These are phyloP conservation scores for Zanthoxylum bungeanum DNA, from an alignment of 345 rosid species.

Conservation along the genomic window DNA sequence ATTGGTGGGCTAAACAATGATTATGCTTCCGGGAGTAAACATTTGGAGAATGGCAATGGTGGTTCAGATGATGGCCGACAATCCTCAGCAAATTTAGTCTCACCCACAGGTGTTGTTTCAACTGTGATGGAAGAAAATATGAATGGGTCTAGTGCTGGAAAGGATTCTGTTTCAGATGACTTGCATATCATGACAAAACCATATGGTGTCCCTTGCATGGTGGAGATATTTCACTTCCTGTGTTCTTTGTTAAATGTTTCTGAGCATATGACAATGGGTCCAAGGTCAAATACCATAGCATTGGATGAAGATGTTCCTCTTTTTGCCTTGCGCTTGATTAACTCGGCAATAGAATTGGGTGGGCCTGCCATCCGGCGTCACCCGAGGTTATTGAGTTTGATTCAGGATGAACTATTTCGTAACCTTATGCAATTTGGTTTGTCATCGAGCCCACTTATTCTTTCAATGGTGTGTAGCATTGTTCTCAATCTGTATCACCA, in stretches of 20 bases:
- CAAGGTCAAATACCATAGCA: constrained; percentile 74
- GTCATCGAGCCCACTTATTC: constrained; percentile 94
- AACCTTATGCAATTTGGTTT: constrained; percentile 94
- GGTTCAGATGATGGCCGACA: constrained; percentile 65
- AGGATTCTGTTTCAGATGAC: constrained; percentile 66
- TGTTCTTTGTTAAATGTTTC: constrained; percentile 75
- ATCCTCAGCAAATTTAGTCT: constrained; percentile 35
- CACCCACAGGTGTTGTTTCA: constrained; percentile 5
- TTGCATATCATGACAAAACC: constrained; percentile 84
- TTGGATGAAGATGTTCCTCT: constrained; percentile 97
- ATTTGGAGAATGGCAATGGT: constrained; percentile 66
- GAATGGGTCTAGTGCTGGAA: constrained; percentile 53
- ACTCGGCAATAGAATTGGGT: constrained; percentile 90
- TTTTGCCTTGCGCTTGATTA: constrained; percentile 90
- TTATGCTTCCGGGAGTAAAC: constrained; percentile 72
- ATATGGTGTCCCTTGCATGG: constrained; percentile 95
- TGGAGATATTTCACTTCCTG: constrained; percentile 91
- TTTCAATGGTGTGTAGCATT: constrained; percentile 93
- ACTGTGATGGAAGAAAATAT: constrained; percentile 61
- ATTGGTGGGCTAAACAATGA: constrained; percentile 61
- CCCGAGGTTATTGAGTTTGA: constrained; percentile 80
- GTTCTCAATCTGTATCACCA: constrained; percentile 92
- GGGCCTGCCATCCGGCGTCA: constrained; percentile 76
- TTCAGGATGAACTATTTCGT: constrained; percentile 94
- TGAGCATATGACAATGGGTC: constrained; percentile 75